phyloP scores from a whole-genome alignment of 257 asterid species.

The Lycium ferocissimum region DNA sequence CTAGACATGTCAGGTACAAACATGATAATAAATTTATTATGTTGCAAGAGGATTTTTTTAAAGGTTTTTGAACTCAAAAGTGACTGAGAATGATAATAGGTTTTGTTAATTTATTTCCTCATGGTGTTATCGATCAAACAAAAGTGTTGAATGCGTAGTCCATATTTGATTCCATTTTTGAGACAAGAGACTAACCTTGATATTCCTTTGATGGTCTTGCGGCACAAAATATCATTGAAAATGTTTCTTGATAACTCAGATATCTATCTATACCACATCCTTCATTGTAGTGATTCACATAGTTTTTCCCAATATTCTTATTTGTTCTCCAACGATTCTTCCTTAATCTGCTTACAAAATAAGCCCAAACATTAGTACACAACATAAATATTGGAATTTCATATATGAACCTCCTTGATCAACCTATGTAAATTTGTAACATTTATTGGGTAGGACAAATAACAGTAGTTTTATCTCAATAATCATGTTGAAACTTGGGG shows the following conservation, averaged over 20 bases:
- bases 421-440: too few relatives aligned
- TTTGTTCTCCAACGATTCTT: too few relatives aligned
- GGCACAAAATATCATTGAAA: not conserved
- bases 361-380: too few relatives aligned
- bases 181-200: not conserved
- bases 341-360: too few relatives aligned
- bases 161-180: not conserved
- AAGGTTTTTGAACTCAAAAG: not conserved
- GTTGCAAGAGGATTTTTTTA: not conserved
- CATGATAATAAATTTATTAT: not conserved
- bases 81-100: not conserved
- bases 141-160: not conserved
- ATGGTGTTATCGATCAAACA: not conserved
- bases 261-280: not conserved
- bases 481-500: too few relatives aligned
- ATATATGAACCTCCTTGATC: too few relatives aligned
- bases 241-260: not conserved
- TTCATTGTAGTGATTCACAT: not conserved
- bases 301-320: too few relatives aligned
- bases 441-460: too few relatives aligned
- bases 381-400: too few relatives aligned
- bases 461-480: too few relatives aligned
- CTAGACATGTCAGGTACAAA: not conserved
- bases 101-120: not conserved
- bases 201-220: not conserved